Evolutionary conservation across 2,329 filamentous ascomycete species (phyloP), one percentile per base, ranked within the genome.

Genomic region (Aspergillus clavatus): DNA sequence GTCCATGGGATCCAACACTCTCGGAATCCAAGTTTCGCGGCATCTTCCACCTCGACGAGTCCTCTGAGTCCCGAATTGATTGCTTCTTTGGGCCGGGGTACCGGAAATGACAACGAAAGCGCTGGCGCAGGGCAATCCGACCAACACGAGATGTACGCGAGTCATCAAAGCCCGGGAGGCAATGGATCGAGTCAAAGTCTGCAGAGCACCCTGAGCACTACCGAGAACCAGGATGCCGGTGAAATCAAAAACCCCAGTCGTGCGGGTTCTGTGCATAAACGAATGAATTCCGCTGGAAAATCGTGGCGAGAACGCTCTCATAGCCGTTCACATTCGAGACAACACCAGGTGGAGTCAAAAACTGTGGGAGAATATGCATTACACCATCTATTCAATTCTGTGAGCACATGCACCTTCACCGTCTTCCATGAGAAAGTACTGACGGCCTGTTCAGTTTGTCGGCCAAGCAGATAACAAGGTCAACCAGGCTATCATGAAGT

Each of bases 361-460:
- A 96, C 90, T 0, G 90, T 96, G n/a, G 90, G 89, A 44, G 93
- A 98, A 73, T 97, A 95, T 78, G 93, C 93, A 16, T 75, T 98
- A 49, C 91, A 97, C 69, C 91, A 97, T 57, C 75, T 98, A 35
- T 96, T 97, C 69, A 97, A 93, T 54, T 89, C 90, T 50, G 84
- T 88, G 67, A 68, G 80, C 73, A 26, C 26, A 33, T 24, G 16
- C 16, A 21, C 31, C 16, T n/a, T 42, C n/a, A 18, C 33, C 24
- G 29, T n/a, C 27, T 38, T n/a, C 8, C 28, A 12, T 38, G 18
- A 18, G 11, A 18, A 41, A 31, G 28, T 48, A 45, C 68, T 75
- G 56, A 74, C 47, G 27, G 50, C 37, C 22, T 19, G 8, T 37
- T 33, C 56, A 87, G 78, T 98, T 98, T 70, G 93, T 97, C 61